Conservation (phyloP, 352 stramenopile genomes). For the Phytophthora idaei region DNA sequence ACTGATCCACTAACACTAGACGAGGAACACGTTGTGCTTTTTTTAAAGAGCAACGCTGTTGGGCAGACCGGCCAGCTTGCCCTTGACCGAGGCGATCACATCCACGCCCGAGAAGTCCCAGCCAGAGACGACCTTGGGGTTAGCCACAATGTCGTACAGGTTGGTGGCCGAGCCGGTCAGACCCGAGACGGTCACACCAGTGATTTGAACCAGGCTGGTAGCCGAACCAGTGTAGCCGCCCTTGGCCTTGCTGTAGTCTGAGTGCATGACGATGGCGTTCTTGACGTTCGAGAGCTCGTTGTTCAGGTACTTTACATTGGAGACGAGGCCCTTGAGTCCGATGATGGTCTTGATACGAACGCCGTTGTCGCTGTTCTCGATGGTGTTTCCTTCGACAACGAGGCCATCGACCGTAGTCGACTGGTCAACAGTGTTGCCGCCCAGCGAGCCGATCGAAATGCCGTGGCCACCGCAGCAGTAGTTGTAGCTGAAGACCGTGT, state of each 20-base stretch:
- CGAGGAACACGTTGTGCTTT: not conserved
- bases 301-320: constrained; percentile 12
- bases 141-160: constrained; percentile 35
- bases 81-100: constrained; percentile 11
- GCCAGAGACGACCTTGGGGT: constrained; percentile 7
- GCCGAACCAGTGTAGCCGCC: constrained; percentile 5
- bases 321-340: constrained; percentile 16
- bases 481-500: constrained; percentile 27
- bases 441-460: constrained; percentile 43
- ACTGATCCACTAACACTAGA: constrained; percentile 4
- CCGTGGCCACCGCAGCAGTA: constrained; percentile 20
- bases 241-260: constrained; percentile 10
- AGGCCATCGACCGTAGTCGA: constrained; percentile 38
- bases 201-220: constrained; percentile 35
- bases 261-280: constrained; percentile 14
- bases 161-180: constrained; percentile 18
- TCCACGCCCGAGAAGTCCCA: constrained; percentile 1
- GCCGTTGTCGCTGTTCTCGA: constrained; percentile 31
- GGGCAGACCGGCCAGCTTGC: constrained; percentile 18
- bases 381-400: constrained; percentile 40
- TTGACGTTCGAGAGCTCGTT: constrained; percentile 16
- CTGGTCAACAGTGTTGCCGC: constrained; percentile 22
- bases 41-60: constrained; percentile 16
- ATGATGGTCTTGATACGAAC: constrained; percentile 30
- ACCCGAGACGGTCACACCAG: constrained; percentile 19